Base-by-base conservation (phyloP, 345 rosid genomes). In the Syzygium aqueum region DNA sequence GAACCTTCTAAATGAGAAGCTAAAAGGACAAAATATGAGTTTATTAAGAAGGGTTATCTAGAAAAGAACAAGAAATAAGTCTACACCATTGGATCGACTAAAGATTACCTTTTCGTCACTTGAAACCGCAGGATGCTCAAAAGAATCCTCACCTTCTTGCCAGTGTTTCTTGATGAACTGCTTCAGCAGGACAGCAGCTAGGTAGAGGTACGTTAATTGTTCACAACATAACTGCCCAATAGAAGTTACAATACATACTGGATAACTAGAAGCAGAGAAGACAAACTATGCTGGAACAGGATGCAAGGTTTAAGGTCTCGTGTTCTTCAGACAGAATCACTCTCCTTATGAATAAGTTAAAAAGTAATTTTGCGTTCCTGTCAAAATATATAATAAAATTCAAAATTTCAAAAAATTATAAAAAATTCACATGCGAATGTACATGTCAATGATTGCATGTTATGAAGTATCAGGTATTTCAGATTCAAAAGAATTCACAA, bases 111-210 rank as follows among this genome's bases (percentile, higher is more conserved):
- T 96, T 91, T 95, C 97, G 73, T 93, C 95, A 87, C 19, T 90
- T 80, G 98, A 89, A 61, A 95, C 97, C 87, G 87, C 90, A 88
- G 98, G 98, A 87, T 93, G 91, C 89, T 97, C 96, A 89, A 96
- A 96, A 59, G 89, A 92, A 25, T 95, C 97, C 51, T 97, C 99
- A 33, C 93, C 95, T 89, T 95, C 98, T 89, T 93, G 96, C 98
- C 98, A 97, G 87, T 96, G 99, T 88, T 93, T 96, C 88, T 92
- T 95, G 86, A 97, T 93, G 88, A 94, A 97, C 90, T 95, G 98
- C 93, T 96, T 97, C 87, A 97, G 88, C 90, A 97, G 92, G 17
- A 96, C 95, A n/a, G 98, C 98, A 89, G 99, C 99, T 91, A 96
- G 90, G 99, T 96, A 90, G 87, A 86, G 86, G 78, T 54, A 85